A percentile compares a stretch with the other conserved stretches of the same genome.
phyloP scores from a whole-genome alignment of 768 basidiomycete genomes.

The Hirschioporus abietinus region DNA sequence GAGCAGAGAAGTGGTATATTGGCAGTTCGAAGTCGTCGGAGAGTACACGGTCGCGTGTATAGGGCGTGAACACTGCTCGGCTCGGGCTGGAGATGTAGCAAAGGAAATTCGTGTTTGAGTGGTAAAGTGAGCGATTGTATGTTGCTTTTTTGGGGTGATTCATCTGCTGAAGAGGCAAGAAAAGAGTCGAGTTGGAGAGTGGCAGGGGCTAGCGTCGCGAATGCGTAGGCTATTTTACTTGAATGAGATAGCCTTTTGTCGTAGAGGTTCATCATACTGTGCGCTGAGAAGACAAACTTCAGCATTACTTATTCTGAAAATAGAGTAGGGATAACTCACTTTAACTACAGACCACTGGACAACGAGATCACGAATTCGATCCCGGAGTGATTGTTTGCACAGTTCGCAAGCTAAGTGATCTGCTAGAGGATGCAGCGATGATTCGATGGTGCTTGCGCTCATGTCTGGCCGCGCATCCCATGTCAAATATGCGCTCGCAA shows the following conservation, averaged over 20 bases:
- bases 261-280: not conserved
- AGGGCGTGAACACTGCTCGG: too few relatives aligned
- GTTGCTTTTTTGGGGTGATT: not conserved
- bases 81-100: not conserved
- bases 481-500: constrained; percentile 76
- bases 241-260: not conserved
- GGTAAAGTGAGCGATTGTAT: not conserved
- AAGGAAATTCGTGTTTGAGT: not conserved
- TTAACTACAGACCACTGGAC: constrained; percentile 79
- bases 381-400: constrained; percentile 57
- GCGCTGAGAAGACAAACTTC: not conserved
- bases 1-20: too few relatives aligned
- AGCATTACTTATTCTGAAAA: not conserved
- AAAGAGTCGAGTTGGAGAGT: not conserved
- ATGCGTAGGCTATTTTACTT: not conserved
- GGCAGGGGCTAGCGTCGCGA: not conserved
- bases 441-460: constrained; percentile 68
- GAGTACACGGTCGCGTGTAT: not conserved
- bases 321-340: constrained; percentile 31
- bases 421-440: constrained; percentile 60
- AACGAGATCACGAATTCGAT: constrained; percentile 62
- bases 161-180: not conserved
- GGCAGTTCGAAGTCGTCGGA: too few relatives aligned
- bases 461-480: constrained; percentile 80
- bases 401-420: constrained; percentile 66